Conservation (phyloP, 306 rosid genomes). For the Inga oerstediana region DNA sequence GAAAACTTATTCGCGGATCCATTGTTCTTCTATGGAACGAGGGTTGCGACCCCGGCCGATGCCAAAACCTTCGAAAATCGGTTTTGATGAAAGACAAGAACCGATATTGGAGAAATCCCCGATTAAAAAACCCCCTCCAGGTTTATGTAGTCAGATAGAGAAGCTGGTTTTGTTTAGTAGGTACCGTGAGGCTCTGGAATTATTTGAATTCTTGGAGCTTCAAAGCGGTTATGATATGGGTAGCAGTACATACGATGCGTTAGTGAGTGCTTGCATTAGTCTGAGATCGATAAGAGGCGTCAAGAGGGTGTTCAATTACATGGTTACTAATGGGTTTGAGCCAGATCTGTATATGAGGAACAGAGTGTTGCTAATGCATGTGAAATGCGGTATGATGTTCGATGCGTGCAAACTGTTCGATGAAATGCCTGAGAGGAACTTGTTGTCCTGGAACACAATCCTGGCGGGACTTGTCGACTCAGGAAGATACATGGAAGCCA, state of each 20-base stretch:
- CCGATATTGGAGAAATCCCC: slow-evolving; percentile 36
- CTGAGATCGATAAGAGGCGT: slow-evolving; percentile 70
- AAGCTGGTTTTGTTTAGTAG: slow-evolving; percentile 61
- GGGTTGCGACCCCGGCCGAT: slow-evolving; percentile 53
- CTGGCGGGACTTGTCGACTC: slow-evolving; percentile 70
- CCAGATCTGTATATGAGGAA: slow-evolving; percentile 70
- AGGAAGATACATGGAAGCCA: slow-evolving; percentile 65
- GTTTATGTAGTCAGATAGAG: slow-evolving; percentile 73
- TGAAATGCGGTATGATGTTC: slow-evolving; percentile 68
- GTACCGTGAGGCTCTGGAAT: slow-evolving; percentile 67
- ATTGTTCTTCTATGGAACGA: slow-evolving; percentile 57
- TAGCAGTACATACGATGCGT: slow-evolving; percentile 66
- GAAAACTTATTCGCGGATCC: slow-evolving; percentile 40
- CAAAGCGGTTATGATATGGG: slow-evolving; percentile 52
- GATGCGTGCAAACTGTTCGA: slow-evolving; percentile 68
- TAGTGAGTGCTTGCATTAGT: slow-evolving; percentile 70
- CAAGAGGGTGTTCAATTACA: slow-evolving; percentile 61
- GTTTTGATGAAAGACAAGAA: slow-evolving; percentile 27
- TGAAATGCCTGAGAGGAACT: slow-evolving; percentile 65
- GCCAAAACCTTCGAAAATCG: slow-evolving; percentile 47
- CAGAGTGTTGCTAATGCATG: slow-evolving; percentile 75
- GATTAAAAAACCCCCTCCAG: slow-evolving; percentile 42
- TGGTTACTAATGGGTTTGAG: slow-evolving; percentile 64
- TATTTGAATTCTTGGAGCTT: slow-evolving; percentile 81
- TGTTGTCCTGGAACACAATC: slow-evolving; percentile 66